Evolutionary conservation across 805 yeast genomes (phyloP), one percentile per base, ranked within the genome.

Genomic region (Myxozyma udenii): DNA sequence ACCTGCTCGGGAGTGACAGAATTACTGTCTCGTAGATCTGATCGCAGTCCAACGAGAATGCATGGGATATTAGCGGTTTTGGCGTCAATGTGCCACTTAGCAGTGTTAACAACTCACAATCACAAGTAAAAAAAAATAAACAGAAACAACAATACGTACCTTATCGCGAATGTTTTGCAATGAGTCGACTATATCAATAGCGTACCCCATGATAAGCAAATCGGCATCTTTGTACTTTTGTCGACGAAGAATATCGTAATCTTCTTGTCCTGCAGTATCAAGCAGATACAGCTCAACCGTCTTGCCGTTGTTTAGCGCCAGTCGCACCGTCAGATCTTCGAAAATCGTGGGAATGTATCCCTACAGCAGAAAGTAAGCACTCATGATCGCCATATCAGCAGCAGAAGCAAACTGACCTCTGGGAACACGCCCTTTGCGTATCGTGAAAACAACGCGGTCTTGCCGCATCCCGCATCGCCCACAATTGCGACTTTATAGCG

Each of bases 211-310:
- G 51, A 90, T 71, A 16, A 88, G 68, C 1, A 88, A 71, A 66
- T 87, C 86, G 2, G 84, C 86, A 60, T 86, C 95, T 4, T 90
- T 84, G 64, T 87, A 87, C 39, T 85, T 76, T 43, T 88, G 71
- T 1, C 95, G 93, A 55, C 96, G 73, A 50, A 87, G 70, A 47
- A 95, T 72, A 65, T 84, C 90, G 64, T 85, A 86, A 66, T 85
- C 93, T 68, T 87, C 95, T 68, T 86, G 93, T 2, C 95, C 93
- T 0, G 95, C 95, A 0, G 95, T 86, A 65, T 87, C 96, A 95
- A 95, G 87, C 26, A 87, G 68, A 0, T 87, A 86, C 59, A 87
- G 68, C 63, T 84, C 89, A 19, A 84, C 74, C n/a, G 68, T 59
- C 61, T 79, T 77, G 24, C 75, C 74, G 32, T 72, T 71, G 0